phyloP scores from a whole-genome alignment of 2,329 filamentous ascomycete genomes.

The Thielaviopsis populi region DNA sequence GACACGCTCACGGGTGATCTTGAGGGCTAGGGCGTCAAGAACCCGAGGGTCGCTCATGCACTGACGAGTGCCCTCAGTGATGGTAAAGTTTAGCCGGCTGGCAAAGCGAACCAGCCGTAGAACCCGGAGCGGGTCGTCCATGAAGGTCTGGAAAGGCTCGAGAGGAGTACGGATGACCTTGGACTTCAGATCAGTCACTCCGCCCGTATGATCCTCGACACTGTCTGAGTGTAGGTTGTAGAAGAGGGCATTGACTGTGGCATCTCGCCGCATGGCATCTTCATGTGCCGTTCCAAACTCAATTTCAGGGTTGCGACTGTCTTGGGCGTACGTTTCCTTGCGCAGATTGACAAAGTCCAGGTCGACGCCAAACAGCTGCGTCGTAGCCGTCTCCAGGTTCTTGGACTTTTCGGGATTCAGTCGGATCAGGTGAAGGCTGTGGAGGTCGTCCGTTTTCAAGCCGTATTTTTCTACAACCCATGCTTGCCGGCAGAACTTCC shows the following conservation, averaged over 20 bases:
- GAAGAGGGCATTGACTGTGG: conserved; percentile 89
- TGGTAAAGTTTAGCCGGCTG: conserved; percentile 64
- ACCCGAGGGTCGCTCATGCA: conserved; percentile 73
- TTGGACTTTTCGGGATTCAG: conserved; percentile 94
- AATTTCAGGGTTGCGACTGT: conserved; percentile 79
- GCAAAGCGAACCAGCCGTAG: conserved; percentile 81
- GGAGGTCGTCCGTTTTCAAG: conserved; percentile 44
- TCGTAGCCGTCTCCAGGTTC: conserved; percentile 83
- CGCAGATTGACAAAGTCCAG: conserved; percentile 89
- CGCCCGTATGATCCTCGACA: conserved; percentile 77
- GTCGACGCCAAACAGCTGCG: conserved; percentile 70
- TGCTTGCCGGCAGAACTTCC: conserved; percentile 48
- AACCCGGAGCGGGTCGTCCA: conserved; percentile 79
- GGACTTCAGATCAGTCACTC: conserved; percentile 57
- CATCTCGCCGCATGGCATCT: conserved; percentile 78
- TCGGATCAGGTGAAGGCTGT: conserved; percentile 72
- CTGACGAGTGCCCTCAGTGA: conserved; percentile 51
- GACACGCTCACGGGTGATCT: conserved; percentile 85
- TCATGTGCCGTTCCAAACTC: conserved; percentile 87
- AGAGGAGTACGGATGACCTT: conserved; percentile 72
- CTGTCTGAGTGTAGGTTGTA: conserved; percentile 71
- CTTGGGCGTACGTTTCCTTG: conserved; percentile 79
- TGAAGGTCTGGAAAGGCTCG: conserved; percentile 81
- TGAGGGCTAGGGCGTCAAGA: conserved; percentile 59
- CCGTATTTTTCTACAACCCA: conserved; percentile 47